A percentile compares a stretch with the other conserved stretches of the same genome.
phyloP scores from a whole-genome alignment of 306 rosid species.

The Fragaria vesca region DNA sequence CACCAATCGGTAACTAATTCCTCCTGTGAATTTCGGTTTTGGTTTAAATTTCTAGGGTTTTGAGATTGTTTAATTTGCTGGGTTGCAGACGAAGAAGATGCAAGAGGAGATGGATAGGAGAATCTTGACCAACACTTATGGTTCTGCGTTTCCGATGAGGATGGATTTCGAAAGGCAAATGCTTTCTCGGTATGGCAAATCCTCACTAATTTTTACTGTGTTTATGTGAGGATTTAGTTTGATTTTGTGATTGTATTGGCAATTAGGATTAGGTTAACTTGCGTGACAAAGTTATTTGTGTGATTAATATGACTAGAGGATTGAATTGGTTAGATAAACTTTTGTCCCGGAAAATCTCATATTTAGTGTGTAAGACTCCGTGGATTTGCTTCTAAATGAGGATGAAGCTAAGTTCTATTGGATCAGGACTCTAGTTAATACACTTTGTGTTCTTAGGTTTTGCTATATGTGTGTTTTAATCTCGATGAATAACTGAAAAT shows the following conservation, averaged over 20 bases:
- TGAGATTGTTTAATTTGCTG: not conserved
- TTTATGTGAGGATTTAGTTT: not conserved
- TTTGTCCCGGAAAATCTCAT: not conserved
- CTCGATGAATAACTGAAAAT: not conserved
- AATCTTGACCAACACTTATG: conserved; percentile 55
- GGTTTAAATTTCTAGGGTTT: not conserved
- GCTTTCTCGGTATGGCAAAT: conserved; percentile 53
- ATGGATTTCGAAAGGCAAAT: conserved; percentile 78
- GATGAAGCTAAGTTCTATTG: not conserved
- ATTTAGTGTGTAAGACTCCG: not conserved
- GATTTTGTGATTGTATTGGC: not conserved
- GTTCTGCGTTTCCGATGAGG: conserved; percentile 77
- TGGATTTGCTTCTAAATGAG: not conserved
- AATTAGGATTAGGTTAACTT: not conserved
- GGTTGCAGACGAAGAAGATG: conserved; percentile 38
- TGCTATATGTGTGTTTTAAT: not conserved
- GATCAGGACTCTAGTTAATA: not conserved
- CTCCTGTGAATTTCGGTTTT: not conserved
- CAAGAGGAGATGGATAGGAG: conserved; percentile 60
- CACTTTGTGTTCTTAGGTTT: not conserved
- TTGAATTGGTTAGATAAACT: not conserved
- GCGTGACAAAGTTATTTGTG: not conserved
- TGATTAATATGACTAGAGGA: not conserved
- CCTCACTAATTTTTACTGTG: not conserved
- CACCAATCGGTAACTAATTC: conserved; percentile 50